Percentiles rank a stretch among this genome's conserved stretches.
phyloP scores from a whole-genome alignment of 1,284 basidiomycete genomes.

The Sporisorium graminicola region DNA sequence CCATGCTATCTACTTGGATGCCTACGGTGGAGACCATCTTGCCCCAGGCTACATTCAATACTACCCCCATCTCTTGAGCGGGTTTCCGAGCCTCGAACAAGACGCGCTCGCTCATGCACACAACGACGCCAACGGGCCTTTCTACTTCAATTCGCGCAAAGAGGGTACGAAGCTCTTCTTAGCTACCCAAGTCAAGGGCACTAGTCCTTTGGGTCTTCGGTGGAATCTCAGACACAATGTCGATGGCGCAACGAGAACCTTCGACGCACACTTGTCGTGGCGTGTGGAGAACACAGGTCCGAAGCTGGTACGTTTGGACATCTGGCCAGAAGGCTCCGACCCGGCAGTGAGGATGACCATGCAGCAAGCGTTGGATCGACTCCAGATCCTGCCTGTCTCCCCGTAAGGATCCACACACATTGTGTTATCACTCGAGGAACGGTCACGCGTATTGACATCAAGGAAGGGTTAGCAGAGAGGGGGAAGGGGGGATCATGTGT shows the following conservation, averaged over 20 bases:
- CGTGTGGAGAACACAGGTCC: neutral
- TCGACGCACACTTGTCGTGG: conserved; percentile 22
- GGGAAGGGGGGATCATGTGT: too few relatives aligned
- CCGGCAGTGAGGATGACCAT: conserved; percentile 2
- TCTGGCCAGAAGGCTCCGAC: conserved; percentile 6
- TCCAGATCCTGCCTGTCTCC: neutral
- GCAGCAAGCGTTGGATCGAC: conserved; percentile 6
- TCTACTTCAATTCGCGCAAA: neutral
- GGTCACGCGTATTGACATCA: neutral
- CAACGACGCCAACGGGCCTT: conserved; percentile 2
- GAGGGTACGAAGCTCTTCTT: neutral
- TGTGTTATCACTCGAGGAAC: neutral
- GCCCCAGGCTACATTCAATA: neutral
- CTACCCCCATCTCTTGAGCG: conserved; percentile 2
- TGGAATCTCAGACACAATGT: conserved; percentile 14
- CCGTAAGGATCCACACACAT: neutral
- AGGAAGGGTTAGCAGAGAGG: too few relatives aligned
- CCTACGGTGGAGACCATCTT: neutral
- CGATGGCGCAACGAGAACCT: neutral
- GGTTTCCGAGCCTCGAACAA: conserved; percentile 5
- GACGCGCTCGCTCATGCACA: conserved; percentile 12
- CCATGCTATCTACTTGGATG: neutral
- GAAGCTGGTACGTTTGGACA: conserved; percentile 10
- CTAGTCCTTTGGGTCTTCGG: neutral
- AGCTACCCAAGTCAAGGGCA: conserved; percentile 3